These are phyloP conservation scores for Pseudonectria foliicola DNA, from an alignment of 2,329 filamentous ascomycete genomes.

Conservation along the genomic window DNA sequence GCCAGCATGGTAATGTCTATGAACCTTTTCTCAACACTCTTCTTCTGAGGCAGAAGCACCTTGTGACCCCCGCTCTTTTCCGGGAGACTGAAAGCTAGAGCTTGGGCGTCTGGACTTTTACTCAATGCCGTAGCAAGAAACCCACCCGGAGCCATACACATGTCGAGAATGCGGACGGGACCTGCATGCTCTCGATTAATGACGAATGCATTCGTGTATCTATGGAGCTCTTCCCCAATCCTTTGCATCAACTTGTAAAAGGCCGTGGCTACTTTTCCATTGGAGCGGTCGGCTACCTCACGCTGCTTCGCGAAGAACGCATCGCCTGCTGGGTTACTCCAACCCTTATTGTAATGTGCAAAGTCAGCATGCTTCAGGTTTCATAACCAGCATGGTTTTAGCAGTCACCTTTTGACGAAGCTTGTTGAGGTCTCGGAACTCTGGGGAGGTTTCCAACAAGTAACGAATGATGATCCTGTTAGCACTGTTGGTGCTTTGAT, in stretches of 20 bases:
- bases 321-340: slow-evolving; percentile 37
- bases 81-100: slow-evolving; percentile 35
- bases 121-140: slow-evolving; percentile 35
- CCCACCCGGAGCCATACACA: slow-evolving; percentile 50
- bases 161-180: slow-evolving; percentile 36
- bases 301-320: slow-evolving; percentile 34
- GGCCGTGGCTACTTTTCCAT: slow-evolving; percentile 7
- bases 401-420: slow-evolving; percentile 4
- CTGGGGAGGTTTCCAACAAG: not conserved
- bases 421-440: not conserved
- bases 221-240: slow-evolving; percentile 37
- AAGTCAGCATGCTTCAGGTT: too few relatives aligned
- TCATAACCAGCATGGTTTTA: too few relatives aligned
- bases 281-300: slow-evolving; percentile 27
- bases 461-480: too few relatives aligned
- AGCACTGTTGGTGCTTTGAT: too few relatives aligned
- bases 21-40: slow-evolving; percentile 6
- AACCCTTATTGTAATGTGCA: slow-evolving; percentile 25
- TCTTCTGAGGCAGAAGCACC: slow-evolving; percentile 19
- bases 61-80: slow-evolving; percentile 32
- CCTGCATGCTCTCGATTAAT: slow-evolving; percentile 4
- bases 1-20: slow-evolving; percentile 47
- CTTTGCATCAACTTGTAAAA: slow-evolving; percentile 37
- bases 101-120: slow-evolving; percentile 25
- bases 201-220: slow-evolving; percentile 24